Evolutionary conservation across 129 eudicot species (phyloP).

Genomic region (Pulicaria dysenterica): DNA sequence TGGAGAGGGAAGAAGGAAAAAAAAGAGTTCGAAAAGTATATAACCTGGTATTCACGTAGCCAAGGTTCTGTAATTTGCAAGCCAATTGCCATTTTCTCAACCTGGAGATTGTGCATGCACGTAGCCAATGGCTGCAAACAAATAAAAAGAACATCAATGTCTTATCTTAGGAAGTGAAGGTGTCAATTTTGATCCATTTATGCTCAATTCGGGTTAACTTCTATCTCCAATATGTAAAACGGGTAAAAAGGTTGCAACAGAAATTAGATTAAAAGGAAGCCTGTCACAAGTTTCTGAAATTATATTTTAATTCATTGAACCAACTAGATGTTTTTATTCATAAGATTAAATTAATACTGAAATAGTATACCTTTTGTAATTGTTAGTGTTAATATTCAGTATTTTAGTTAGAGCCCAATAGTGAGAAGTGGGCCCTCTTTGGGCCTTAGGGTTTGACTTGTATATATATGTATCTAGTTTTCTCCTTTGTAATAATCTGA

Average conservation of each 20-base stretch:
- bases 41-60: constrained; percentile 98
- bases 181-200: not conserved
- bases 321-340: not conserved
- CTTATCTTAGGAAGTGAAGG: not conserved
- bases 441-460: too few species aligned
- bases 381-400: too few species aligned
- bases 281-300: not conserved
- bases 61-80: constrained; percentile 93
- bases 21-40: not conserved
- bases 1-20: not conserved
- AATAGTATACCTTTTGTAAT: not conserved
- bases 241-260: not conserved
- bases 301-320: not conserved
- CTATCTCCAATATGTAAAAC: not conserved
- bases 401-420: too few species aligned
- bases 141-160: constrained; percentile 1
- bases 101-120: constrained; percentile 93
- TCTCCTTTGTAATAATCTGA: too few species aligned
- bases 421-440: too few species aligned
- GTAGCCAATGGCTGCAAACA: constrained; percentile 83
- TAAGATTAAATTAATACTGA: not conserved
- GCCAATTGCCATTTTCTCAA: constrained; percentile 80
- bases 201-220: not conserved
- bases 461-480: too few species aligned
- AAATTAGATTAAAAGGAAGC: not conserved